Evolutionary conservation across 2,329 filamentous ascomycete genomes (phyloP), one percentile per base, ranked within the genome.

Genomic region (Fusarium sp.): DNA sequence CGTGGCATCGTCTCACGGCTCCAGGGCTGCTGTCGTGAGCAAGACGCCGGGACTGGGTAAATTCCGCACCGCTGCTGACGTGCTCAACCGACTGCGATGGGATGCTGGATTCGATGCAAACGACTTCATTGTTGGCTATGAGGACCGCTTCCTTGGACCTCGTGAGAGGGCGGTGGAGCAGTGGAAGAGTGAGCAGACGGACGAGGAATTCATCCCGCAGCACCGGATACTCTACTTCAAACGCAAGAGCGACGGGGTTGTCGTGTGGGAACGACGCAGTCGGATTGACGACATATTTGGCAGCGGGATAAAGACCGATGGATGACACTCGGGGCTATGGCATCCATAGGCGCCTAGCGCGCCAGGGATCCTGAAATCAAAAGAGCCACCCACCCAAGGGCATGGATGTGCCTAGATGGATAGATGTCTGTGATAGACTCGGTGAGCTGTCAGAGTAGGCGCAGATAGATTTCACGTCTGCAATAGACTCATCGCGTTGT

Each of bases 141-240:
- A 90, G 74, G 90, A 92, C 78, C 84, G 90, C 18, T 91, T 92
- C 75, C 69, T 84, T 5, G 89, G 89, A 2, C 83, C 85, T 3
- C 85, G 84, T 72, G 90, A 92, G 79, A 87, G 87, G 71, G 78
- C 84, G 2, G 80, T 91, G 6, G 86, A 86, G 61, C 81, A 84
- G 34, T 92, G 90, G 90, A 90, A 89, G 82, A 84, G 82, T 18
- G 90, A 91, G 76, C 87, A 89, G 80, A 91, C 90, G 35, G 87
- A 92, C 72, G 89, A 92, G 68, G 90, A 92, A 79, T 92, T 91
- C 76, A 91, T 92, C 64, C 90, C 90, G 8, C 89, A 91, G 80
- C 90, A 92, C 76, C 84, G 90, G 18, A 90, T 92, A 71, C 78
- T 90, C 65, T 91, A 90, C 78, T 92, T 92, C 76, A 89, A 86